Conservation (phyloP, 805 yeast genomes). For the Myxozyma lipomycoides region DNA sequence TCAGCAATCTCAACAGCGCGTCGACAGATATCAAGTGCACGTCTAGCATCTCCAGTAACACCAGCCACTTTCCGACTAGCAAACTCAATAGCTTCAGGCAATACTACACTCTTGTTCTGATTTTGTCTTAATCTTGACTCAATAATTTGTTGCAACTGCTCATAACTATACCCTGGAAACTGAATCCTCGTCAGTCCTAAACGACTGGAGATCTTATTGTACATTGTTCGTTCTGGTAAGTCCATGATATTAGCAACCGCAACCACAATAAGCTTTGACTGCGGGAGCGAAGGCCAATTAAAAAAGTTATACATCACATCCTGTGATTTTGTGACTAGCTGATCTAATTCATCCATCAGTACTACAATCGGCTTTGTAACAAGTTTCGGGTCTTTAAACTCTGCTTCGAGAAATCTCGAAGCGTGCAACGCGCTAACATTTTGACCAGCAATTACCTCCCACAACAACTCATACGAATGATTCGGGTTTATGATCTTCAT, state of each 20-base stretch:
- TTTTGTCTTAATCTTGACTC: conserved; percentile 58
- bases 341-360: conserved; percentile 89
- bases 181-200: conserved; percentile 82
- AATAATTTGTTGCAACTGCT: conserved; percentile 72
- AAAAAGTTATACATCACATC: conserved; percentile 90
- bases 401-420: conserved; percentile 62
- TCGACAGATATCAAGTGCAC: conserved; percentile 82
- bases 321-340: conserved; percentile 76
- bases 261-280: conserved; percentile 76
- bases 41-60: conserved; percentile 95
- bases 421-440: conserved; percentile 62
- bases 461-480: conserved; percentile 74
- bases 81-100: conserved; percentile 76
- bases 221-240: conserved; percentile 80
- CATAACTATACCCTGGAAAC: conserved; percentile 82
- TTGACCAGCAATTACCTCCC: conserved; percentile 64
- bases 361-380: conserved; percentile 46
- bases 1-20: conserved; percentile 89
- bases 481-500: conserved; percentile 75
- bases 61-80: conserved; percentile 93
- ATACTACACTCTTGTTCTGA: conserved; percentile 38
- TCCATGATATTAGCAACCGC: conserved; percentile 99
- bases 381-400: conserved; percentile 46
- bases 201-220: conserved; percentile 87
- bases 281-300: conserved; percentile 89